These are phyloP conservation scores for Hysterangium stoloniferum DNA, from an alignment of 768 basidiomycete species.

Conservation along the genomic window DNA sequence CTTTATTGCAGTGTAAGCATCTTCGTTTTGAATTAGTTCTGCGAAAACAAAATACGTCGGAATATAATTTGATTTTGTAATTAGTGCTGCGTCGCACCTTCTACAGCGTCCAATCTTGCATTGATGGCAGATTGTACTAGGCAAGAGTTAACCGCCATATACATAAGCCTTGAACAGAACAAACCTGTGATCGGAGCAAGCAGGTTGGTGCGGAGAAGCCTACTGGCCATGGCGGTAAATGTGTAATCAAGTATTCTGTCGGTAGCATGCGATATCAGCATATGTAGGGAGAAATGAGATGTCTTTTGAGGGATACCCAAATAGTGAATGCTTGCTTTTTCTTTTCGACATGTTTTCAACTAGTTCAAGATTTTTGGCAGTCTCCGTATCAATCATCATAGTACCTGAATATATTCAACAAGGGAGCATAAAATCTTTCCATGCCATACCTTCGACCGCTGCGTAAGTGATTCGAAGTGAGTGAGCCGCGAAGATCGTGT, in stretches of 20 bases:
- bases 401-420: conserved; percentile 45
- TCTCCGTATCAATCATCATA: conserved; percentile 91
- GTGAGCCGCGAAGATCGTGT: conserved; percentile 57
- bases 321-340: conserved; percentile 67
- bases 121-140: conserved; percentile 59
- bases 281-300: background rate
- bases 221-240: conserved; percentile 82
- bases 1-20: conserved; percentile 58
- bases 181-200: conserved; percentile 70
- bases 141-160: background rate
- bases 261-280: background rate
- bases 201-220: conserved; percentile 72
- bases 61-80: conserved; percentile 4
- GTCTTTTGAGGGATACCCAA: conserved; percentile 68
- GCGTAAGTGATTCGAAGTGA: conserved; percentile 72
- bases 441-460: conserved; percentile 49
- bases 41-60: conserved; percentile 10
- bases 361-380: conserved; percentile 81
- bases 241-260: conserved; percentile 68
- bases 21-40: conserved; percentile 76
- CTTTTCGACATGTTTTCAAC: conserved; percentile 65
- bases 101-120: conserved; percentile 78
- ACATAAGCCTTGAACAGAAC: background rate
- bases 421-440: background rate
- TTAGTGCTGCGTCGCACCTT: conserved; percentile 41